A percentile compares a stretch with the other conserved stretches of the same genome.
Conservation (phyloP, 352 stramenopile species). For the Blastocystis sp. region DNA sequence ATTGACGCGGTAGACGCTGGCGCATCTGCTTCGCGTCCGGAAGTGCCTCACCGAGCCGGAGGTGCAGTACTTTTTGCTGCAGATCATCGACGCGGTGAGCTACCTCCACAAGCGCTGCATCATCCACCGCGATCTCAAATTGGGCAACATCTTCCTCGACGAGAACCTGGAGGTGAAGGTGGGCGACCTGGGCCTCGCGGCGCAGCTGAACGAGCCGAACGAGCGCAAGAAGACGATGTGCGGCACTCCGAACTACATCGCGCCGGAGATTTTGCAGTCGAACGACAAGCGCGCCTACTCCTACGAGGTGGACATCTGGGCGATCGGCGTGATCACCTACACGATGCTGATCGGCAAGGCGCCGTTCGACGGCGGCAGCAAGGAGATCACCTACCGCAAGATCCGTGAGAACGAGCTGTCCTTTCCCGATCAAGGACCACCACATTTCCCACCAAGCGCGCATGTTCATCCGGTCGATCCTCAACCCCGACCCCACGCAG, state of each 20-base stretch:
- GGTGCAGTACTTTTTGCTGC: slow-evolving; percentile 70
- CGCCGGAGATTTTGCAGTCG: slow-evolving; percentile 82
- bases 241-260: slow-evolving; percentile 89
- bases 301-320: slow-evolving; percentile 89
- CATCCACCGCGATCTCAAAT: slow-evolving; percentile 83
- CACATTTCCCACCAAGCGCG: slow-evolving; percentile 61
- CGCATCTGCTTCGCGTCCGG: slow-evolving; percentile 72
- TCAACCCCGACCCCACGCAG: slow-evolving; percentile 40
- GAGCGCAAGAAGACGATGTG: slow-evolving; percentile 87
- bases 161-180: slow-evolving; percentile 74
- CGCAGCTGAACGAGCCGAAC: slow-evolving; percentile 70
- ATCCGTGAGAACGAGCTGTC: slow-evolving; percentile 56
- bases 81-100: slow-evolving; percentile 83
- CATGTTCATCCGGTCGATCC: slow-evolving; percentile 66
- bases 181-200: slow-evolving; percentile 72
- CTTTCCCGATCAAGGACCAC: slow-evolving; percentile 63
- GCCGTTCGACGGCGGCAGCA: slow-evolving; percentile 90
- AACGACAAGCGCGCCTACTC: slow-evolving; percentile 81
- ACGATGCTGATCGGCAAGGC: slow-evolving; percentile 90
- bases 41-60: slow-evolving; percentile 71
- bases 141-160: slow-evolving; percentile 78
- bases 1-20: slow-evolving; percentile 80
- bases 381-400: slow-evolving; percentile 72
- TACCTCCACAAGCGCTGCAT: slow-evolving; percentile 87
- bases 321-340: slow-evolving; percentile 89